Conservation (phyloP, 306 rosid species). For the Parietaria judaica region DNA sequence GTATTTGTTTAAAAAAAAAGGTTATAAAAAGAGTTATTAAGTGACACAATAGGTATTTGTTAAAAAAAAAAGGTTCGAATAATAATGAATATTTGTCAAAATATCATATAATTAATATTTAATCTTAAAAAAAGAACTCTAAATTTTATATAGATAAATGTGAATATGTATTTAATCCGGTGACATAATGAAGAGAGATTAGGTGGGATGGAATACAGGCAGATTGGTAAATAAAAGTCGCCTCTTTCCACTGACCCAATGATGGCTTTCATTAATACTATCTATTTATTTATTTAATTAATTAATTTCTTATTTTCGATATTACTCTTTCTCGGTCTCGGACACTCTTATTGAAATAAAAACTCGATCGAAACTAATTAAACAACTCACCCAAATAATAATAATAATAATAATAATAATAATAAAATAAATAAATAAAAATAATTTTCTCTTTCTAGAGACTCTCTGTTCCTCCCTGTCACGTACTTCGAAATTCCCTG, state of each 20-base stretch:
- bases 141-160: too few relatives aligned
- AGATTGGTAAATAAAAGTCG: slow-evolving; percentile 39
- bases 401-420: not conserved
- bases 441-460: slow-evolving; percentile 21
- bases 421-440: not conserved
- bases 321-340: slow-evolving; percentile 38
- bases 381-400: slow-evolving; percentile 7
- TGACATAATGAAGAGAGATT: slow-evolving; percentile 2
- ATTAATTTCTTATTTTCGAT: slow-evolving; percentile 22
- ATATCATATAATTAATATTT: too few relatives aligned
- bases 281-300: not conserved
- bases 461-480: slow-evolving; percentile 15
- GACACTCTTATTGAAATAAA: slow-evolving; percentile 26
- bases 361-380: not conserved
- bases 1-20: too few relatives aligned
- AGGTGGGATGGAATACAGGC: slow-evolving; percentile 20
- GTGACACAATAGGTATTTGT: too few relatives aligned
- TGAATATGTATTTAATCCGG: too few relatives aligned
- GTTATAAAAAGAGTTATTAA: too few relatives aligned
- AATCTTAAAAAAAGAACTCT: too few relatives aligned
- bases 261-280: slow-evolving; percentile 3
- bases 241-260: slow-evolving; percentile 36
- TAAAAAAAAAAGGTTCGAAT: too few relatives aligned
- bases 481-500: slow-evolving; percentile 1
- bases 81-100: too few relatives aligned